phyloP scores from a whole-genome alignment of 2,329 filamentous ascomycete species.

The Beauveria pseudobassiana region DNA sequence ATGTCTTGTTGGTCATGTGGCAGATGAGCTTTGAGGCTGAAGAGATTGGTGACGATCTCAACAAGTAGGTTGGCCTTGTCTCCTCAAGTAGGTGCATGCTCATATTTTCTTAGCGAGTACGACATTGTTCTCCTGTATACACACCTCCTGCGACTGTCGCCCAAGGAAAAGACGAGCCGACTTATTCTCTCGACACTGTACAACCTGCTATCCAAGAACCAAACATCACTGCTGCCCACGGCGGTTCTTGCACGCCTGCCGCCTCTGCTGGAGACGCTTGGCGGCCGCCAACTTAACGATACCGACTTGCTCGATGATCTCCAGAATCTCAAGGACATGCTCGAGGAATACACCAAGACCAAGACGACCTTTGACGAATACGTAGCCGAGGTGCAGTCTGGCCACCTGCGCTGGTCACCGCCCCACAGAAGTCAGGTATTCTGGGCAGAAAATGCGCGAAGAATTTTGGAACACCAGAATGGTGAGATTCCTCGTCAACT shows the following conservation, averaged over 20 bases:
- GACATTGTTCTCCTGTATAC: constrained; percentile 88
- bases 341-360: constrained; percentile 61
- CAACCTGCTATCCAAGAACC: constrained; percentile 69
- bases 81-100: constrained; percentile 10
- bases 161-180: constrained; percentile 96
- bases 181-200: constrained; percentile 82
- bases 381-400: constrained; percentile 74
- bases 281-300: constrained; percentile 55
- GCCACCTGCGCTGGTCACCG: constrained; percentile 87
- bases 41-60: constrained; percentile 63
- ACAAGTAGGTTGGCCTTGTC: constrained; percentile 58
- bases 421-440: constrained; percentile 81
- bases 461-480: constrained; percentile 77
- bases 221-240: constrained; percentile 69
- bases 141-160: constrained; percentile 84
- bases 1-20: constrained; percentile 90
- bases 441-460: constrained; percentile 85
- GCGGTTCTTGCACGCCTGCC: constrained; percentile 82
- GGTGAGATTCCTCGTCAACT: constrained; percentile 72
- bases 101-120: constrained; percentile 60
- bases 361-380: constrained; percentile 84
- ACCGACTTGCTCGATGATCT: constrained; percentile 58
- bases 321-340: constrained; percentile 51
- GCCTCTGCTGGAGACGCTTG: constrained; percentile 54
- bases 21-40: constrained; percentile 92